Evolutionary conservation across 2,329 filamentous ascomycete genomes (phyloP).

Genomic region (Claviceps paspali): DNA sequence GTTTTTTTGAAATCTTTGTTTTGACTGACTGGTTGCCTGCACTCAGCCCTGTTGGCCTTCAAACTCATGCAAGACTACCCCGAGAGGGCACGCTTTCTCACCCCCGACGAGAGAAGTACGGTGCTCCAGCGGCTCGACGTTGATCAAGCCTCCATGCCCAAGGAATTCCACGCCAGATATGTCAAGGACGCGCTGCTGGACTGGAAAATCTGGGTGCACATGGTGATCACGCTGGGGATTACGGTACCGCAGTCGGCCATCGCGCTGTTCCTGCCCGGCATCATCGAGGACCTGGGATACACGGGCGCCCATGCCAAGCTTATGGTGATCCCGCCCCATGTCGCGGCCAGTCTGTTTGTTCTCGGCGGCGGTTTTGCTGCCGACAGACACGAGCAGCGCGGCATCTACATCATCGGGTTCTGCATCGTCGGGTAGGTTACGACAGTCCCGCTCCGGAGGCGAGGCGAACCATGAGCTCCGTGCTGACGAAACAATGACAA

Average conservation of each 20-base stretch:
- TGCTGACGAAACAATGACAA: neutral
- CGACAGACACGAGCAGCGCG: slow-evolving; percentile 19
- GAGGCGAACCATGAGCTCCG: too few relatives aligned
- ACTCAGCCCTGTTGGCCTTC: slow-evolving; percentile 29
- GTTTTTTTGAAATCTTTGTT: too few relatives aligned
- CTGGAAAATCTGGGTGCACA: slow-evolving; percentile 39
- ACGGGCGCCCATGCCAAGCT: slow-evolving; percentile 21
- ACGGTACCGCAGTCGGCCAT: slow-evolving; percentile 24
- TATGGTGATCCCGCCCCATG: slow-evolving; percentile 24
- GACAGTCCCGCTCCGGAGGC: too few relatives aligned
- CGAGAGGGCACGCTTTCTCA: slow-evolving; percentile 32
- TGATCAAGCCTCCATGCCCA: slow-evolving; percentile 31
- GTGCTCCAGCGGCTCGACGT: slow-evolving; percentile 27
- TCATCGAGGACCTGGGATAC: slow-evolving; percentile 22
- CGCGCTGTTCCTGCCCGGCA: slow-evolving; percentile 22
- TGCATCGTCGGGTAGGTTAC: slow-evolving; percentile 19
- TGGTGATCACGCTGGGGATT: slow-evolving; percentile 47
- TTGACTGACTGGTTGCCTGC: too few relatives aligned
- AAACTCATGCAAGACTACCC: slow-evolving; percentile 47
- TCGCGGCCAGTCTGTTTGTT: slow-evolving; percentile 21
- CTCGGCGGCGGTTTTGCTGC: slow-evolving; percentile 28
- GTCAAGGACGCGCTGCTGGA: slow-evolving; percentile 41
- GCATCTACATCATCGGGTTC: slow-evolving; percentile 23
- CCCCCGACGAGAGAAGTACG: slow-evolving; percentile 24
- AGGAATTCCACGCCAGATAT: slow-evolving; percentile 42